Evolutionary conservation across 1,284 basidiomycete species (phyloP), one percentile per base, ranked within the genome.

Genomic region (Fomitopsis palustris): DNA sequence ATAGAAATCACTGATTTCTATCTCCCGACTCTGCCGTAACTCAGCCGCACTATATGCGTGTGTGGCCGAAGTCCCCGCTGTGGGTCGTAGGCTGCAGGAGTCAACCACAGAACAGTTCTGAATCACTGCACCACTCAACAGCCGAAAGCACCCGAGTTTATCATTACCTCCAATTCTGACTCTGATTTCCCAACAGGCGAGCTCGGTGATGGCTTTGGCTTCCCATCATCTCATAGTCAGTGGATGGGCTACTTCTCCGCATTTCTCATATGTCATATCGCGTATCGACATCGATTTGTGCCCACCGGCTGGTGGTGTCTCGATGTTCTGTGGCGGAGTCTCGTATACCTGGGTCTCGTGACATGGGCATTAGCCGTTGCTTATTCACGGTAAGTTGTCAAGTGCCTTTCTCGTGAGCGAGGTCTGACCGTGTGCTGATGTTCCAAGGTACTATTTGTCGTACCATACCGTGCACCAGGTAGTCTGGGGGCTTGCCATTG

Each of bases 191-290:
- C 16, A 8, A 17, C 19, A 86, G 87, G 79, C 54, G 79, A 79
- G 54, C 73, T 87, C 37, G 88, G 88, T 12, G 82, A 81, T 57
- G 92, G 93, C 7, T 95, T 93, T 67, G 92, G 92, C 12, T 95
- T 95, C 69, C 92, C 92, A 0, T 93, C 92, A 0, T 93, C 90
- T 12, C 92, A 95, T 69, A 90, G 90, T 68, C 92, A 95, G 72
- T 94, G 90, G 72, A 90, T 94, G 87, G 93, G 87, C 4, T 95
- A 92, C 74, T 95, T 95, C 67, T 79, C 86, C 2, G 79, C 88
- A 0, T 95, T 94, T 71, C 76, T 94, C 49, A 70, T 86, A 39
- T 82, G 86, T 66, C 93, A 95, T 72, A 72, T 95, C 55, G 82
- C 81, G 61, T 85, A 84, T 62, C 84, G 87, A 47, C 88, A 93